Evolutionary conservation across 495 filamentous ascomycete species (phyloP), one percentile per base, ranked within the genome.

Genomic region (Staphylotrichum tortipilum): DNA sequence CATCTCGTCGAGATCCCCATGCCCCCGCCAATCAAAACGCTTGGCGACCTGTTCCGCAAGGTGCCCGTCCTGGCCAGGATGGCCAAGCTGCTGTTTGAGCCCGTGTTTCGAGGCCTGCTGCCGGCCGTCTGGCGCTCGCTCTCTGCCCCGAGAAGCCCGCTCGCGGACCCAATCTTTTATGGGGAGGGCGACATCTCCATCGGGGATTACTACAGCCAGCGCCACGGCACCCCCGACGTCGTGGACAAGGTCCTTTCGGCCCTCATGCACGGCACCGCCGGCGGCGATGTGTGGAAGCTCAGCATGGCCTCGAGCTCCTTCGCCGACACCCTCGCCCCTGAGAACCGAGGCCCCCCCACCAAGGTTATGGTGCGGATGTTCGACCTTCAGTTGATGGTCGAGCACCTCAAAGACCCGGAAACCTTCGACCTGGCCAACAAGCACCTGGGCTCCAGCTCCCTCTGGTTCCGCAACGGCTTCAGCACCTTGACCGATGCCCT

Each of bases 191-290:
- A 96, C 58, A 81, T 89, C 56, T 88, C 86, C 9, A 66, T 95
- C 22, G 84, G 79, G 5, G 70, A 77, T 1, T 95, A 86, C 59
- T 68, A 89, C 18, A 63, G 68, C 2, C 71, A 82, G 15, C 63
- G 80, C 12, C 66, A 84, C 26, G 73, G 77, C 28, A 63, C 71
- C 9, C 57, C 59, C 10, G 60, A 73, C 3, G 33, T 87, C 6
- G 83, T 83, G 24, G 71, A 95, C 33, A 94, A 94, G 54, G 21
- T 96, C 2, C 61, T 83, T 3, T 94, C 88, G 3, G 85, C 82
- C 23, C 65, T 88, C n/a, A 63, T 85, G 21, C 92, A 96, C 68
- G 94, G 94, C 10, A 87, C 97, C 15, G 94, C 90, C 58, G 94
- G 89, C n/a, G 94, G 94, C 37, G 85, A 96, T 69, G 80, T 94